Evolutionary conservation across 768 basidiomycete species (phyloP).

Genomic region (Termitomyces sp.): DNA sequence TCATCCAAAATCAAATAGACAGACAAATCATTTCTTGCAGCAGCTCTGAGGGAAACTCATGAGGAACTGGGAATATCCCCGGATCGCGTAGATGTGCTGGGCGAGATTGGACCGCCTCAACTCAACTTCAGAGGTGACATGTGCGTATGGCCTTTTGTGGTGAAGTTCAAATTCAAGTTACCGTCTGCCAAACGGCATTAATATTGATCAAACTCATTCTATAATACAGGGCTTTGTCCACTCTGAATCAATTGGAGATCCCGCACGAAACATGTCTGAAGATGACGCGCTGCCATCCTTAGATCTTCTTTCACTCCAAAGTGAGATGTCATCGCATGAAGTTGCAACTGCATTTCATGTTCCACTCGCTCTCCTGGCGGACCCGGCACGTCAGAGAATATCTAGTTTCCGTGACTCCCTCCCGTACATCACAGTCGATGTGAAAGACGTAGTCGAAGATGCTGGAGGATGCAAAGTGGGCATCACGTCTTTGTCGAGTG

Average conservation of each 20-base stretch:
- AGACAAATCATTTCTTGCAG: constrained; percentile 54
- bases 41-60: constrained; percentile 67
- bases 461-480: constrained; percentile 13
- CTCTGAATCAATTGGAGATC: constrained; percentile 10
- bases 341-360: constrained; percentile 72
- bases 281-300: constrained; percentile 58
- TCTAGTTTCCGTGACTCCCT: constrained; percentile 50
- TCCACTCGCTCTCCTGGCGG: constrained; percentile 47
- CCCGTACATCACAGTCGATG: constrained; percentile 66
- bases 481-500: constrained; percentile 22
- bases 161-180: constrained; percentile 23
- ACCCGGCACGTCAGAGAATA: constrained; percentile 40
- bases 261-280: constrained; percentile 16
- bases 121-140: constrained; percentile 50
- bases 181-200: neutral
- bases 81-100: constrained; percentile 60
- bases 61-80: constrained; percentile 69
- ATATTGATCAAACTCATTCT: constrained; percentile 7
- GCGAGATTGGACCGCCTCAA: constrained; percentile 59
- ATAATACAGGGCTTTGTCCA: constrained; percentile 35
- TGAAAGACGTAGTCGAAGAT: constrained; percentile 49
- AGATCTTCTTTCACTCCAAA: constrained; percentile 41
- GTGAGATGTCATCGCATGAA: constrained; percentile 48
- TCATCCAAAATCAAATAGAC: constrained; percentile 8
- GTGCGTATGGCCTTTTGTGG: constrained; percentile 74